These are phyloP conservation scores for Penicillium crystallinum DNA, from an alignment of 495 filamentous ascomycete genomes.

Conservation along the genomic window DNA sequence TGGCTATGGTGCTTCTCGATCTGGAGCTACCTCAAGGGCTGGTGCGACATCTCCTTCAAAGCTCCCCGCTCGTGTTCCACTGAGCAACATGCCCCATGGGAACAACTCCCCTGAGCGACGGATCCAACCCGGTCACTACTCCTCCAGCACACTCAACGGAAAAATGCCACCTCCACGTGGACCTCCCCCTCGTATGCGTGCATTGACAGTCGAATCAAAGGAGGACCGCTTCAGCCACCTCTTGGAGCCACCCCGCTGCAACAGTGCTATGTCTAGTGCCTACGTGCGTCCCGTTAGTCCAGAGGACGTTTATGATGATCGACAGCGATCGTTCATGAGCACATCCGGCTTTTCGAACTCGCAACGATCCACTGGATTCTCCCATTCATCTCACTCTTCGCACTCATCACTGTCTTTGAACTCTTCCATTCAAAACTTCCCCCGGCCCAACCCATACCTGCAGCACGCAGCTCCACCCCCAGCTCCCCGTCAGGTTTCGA, in stretches of 20 bases:
- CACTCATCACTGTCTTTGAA: conserved; percentile 35
- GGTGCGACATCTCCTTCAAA: conserved; percentile 67
- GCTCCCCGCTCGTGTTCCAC: conserved; percentile 73
- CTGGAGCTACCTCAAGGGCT: conserved; percentile 38
- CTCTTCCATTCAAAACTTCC: conserved; percentile 35
- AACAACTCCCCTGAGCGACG: conserved; percentile 78
- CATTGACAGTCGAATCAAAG: conserved; percentile 63
- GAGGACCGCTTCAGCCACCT: conserved; percentile 56
- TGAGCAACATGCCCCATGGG: conserved; percentile 74
- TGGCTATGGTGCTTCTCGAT: conserved; percentile 34
- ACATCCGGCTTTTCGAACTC: conserved; percentile 40
- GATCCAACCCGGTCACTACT: conserved; percentile 44
- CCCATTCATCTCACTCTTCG: conserved; percentile 39
- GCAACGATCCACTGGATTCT: conserved; percentile 36
- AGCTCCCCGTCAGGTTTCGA: conserved; percentile 64
- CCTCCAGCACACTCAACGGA: conserved; percentile 48
- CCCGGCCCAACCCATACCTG: conserved; percentile 39
- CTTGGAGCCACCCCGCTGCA: conserved; percentile 56
- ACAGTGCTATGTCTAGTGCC: conserved; percentile 59
- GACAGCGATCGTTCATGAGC: conserved; percentile 47
- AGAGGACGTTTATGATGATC: conserved; percentile 83
- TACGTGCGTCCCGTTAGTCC: conserved; percentile 72
- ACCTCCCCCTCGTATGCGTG: conserved; percentile 87
- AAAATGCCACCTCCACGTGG: conserved; percentile 61
- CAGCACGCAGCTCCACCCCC: conserved; percentile 43